Conservation (phyloP, 2,329 filamentous ascomycete genomes). For the Dactylellina sp. region DNA sequence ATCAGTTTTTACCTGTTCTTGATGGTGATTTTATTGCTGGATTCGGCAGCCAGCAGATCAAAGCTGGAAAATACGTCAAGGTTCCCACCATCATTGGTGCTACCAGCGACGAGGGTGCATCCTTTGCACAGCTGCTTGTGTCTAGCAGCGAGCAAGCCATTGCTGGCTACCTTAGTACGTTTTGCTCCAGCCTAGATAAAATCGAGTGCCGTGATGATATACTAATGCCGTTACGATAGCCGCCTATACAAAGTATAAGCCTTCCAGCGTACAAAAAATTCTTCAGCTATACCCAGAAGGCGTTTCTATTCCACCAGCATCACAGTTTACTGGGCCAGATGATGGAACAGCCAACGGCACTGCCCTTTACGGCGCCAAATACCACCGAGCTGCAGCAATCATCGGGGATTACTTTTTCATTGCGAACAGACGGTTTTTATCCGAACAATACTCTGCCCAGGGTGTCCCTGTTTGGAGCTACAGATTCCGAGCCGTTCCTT, state of each 20-base stretch:
- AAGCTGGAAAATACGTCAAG: slow-evolving; percentile 71
- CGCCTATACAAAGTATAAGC: slow-evolving; percentile 9
- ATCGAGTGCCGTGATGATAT: neutral
- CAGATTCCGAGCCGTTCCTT: slow-evolving; percentile 71
- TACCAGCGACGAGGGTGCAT: slow-evolving; percentile 75
- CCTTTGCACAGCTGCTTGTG: slow-evolving; percentile 63
- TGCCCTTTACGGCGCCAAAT: slow-evolving; percentile 65
- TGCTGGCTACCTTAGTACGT: slow-evolving; percentile 20
- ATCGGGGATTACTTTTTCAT: slow-evolving; percentile 70
- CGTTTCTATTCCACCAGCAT: slow-evolving; percentile 32
- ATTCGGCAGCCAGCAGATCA: slow-evolving; percentile 69
- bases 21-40: slow-evolving; percentile 71
- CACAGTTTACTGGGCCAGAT: slow-evolving; percentile 36
- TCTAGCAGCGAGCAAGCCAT: slow-evolving; percentile 19
- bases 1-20: slow-evolving; percentile 63
- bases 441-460: slow-evolving; percentile 67
- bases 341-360: slow-evolving; percentile 60
- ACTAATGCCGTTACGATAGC: slow-evolving; percentile 1
- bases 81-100: slow-evolving; percentile 74
- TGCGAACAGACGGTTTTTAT: slow-evolving; percentile 69
- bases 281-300: slow-evolving; percentile 28
- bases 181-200: too few species aligned
- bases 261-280: slow-evolving; percentile 16
- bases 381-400: slow-evolving; percentile 70
- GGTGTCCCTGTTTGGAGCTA: slow-evolving; percentile 71